These are phyloP conservation scores for Globisporangium perplexum DNA, from an alignment of 352 stramenopile genomes.

Conservation along the genomic window DNA sequence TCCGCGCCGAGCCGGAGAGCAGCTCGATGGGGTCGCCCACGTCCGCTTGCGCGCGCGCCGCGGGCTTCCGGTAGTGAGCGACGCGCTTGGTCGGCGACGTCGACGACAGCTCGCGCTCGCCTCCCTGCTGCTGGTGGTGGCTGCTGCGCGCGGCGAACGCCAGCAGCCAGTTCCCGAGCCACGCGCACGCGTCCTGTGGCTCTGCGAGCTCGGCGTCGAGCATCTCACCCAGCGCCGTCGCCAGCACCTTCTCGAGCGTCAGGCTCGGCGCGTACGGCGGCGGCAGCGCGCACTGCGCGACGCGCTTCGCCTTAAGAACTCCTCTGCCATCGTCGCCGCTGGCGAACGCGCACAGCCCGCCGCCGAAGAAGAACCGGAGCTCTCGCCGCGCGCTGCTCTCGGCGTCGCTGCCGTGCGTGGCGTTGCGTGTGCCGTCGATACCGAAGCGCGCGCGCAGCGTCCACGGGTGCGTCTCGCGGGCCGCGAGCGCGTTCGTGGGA, in stretches of 20 bases:
- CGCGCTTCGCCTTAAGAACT: neutral
- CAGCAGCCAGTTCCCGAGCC: constrained; percentile 53
- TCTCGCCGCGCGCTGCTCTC: constrained; percentile 51
- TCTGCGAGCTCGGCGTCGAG: constrained; percentile 13
- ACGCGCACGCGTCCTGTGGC: constrained; percentile 36
- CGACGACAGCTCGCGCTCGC: neutral
- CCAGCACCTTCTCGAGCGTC: constrained; percentile 30
- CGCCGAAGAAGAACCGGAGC: constrained; percentile 74
- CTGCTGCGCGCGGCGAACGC: constrained; percentile 1
- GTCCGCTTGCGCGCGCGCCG: too few species aligned
- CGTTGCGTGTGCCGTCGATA: constrained; percentile 70
- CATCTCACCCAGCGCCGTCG: constrained; percentile 32
- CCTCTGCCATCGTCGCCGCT: neutral
- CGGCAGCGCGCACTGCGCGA: constrained; percentile 8
- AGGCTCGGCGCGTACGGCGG: constrained; percentile 2
- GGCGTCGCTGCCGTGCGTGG: constrained; percentile 78
- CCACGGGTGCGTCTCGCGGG: constrained; percentile 38
- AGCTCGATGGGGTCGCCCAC: neutral
- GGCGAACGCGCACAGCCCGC: neutral
- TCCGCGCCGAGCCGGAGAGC: neutral
- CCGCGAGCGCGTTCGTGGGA: constrained; percentile 60
- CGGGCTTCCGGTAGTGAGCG: neutral
- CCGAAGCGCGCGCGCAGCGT: constrained; percentile 74
- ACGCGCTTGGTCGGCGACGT: neutral
- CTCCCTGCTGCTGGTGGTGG: neutral